Conservation (phyloP, 805 yeast species). For the Metahyphopichia silvanorum region DNA sequence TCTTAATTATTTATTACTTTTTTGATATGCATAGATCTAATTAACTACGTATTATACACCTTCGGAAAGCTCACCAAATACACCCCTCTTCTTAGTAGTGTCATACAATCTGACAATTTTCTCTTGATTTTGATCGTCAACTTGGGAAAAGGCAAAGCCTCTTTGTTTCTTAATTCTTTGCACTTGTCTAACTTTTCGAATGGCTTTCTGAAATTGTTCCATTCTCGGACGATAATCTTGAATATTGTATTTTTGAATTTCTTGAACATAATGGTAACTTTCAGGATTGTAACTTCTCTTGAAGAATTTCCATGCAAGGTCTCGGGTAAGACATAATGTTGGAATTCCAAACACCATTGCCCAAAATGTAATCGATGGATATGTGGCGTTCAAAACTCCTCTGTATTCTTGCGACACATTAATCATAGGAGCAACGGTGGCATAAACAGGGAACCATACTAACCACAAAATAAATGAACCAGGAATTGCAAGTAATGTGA, state of each 20-base stretch:
- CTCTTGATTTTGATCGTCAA: conserved; percentile 86
- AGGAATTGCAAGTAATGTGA: conserved; percentile 87
- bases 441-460: conserved; percentile 80
- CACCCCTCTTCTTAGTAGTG: conserved; percentile 81
- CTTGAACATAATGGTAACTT: conserved; percentile 92
- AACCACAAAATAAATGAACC: conserved; percentile 89
- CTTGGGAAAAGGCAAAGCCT: conserved; percentile 97
- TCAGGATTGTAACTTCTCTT: conserved; percentile 91
- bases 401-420: conserved; percentile 79
- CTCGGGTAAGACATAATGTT: conserved; percentile 75
- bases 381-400: conserved; percentile 75
- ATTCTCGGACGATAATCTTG: conserved; percentile 94
- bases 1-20: no score
- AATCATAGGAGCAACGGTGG: conserved; percentile 77
- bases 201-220: conserved; percentile 96
- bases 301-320: conserved; percentile 90
- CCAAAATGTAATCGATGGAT: conserved; percentile 82
- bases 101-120: conserved; percentile 90
- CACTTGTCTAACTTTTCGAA: conserved; percentile 95
- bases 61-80: conserved; percentile 52
- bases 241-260: conserved; percentile 90
- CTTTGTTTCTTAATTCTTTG: conserved; percentile 97
- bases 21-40: no score
- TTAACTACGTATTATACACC: conserved; percentile 9
- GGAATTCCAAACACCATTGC: conserved; percentile 75